Evolutionary conservation across 2,329 filamentous ascomycete species (phyloP).

Genomic region (Fusarium tuaranense): DNA sequence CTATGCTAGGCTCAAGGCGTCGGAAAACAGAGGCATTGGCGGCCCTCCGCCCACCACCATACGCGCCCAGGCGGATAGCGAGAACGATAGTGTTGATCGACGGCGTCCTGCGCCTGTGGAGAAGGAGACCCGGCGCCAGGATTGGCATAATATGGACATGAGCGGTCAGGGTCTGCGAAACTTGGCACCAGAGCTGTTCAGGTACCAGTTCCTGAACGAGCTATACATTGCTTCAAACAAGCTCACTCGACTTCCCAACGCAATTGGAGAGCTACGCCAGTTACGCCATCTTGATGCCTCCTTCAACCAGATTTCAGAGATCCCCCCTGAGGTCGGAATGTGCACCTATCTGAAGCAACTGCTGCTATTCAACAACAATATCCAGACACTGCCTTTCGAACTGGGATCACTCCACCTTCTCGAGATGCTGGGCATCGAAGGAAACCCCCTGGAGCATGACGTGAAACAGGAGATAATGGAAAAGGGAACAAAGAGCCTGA

Average conservation of each 20-base stretch:
- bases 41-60: slow-evolving; percentile 64
- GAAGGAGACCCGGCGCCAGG: slow-evolving; percentile 76
- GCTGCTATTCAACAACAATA: slow-evolving; percentile 89
- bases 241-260: slow-evolving; percentile 80
- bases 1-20: slow-evolving; percentile 78
- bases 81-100: slow-evolving; percentile 67
- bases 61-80: slow-evolving; percentile 60
- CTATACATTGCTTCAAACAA: slow-evolving; percentile 96
- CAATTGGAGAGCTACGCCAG: slow-evolving; percentile 85
- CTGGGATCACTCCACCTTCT: slow-evolving; percentile 89
- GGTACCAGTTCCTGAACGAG: slow-evolving; percentile 89
- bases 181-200: slow-evolving; percentile 82
- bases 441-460: slow-evolving; percentile 83
- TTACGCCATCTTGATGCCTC: slow-evolving; percentile 89
- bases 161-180: slow-evolving; percentile 95
- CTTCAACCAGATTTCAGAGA: slow-evolving; percentile 82
- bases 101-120: slow-evolving; percentile 75
- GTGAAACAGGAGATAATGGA: slow-evolving; percentile 87
- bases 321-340: slow-evolving; percentile 96
- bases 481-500: slow-evolving; percentile 86
- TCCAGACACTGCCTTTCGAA: slow-evolving; percentile 85
- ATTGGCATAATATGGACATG: slow-evolving; percentile 94
- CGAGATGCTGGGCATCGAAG: slow-evolving; percentile 91
- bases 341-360: slow-evolving; percentile 91
- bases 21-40: slow-evolving; percentile 76